Evolutionary conservation across 441 rosid genomes (phyloP).

Genomic region (Kokia cookei): DNA sequence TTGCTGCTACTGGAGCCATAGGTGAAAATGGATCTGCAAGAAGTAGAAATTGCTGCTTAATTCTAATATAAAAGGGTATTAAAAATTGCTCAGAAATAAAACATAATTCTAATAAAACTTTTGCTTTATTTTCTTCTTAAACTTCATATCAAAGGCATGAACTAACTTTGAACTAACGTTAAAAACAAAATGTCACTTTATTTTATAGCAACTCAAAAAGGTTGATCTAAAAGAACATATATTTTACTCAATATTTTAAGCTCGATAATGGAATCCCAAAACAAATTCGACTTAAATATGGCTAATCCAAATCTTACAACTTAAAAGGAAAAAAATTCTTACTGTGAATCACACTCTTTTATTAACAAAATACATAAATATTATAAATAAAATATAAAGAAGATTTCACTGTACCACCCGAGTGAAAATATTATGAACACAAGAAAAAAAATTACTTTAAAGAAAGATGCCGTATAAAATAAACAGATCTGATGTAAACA

Average conservation of each 20-base stretch:
- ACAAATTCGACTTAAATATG: neutral
- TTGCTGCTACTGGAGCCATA: conserved; percentile 54
- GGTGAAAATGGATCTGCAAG: conserved; percentile 28
- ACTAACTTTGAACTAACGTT: neutral
- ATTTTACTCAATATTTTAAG: neutral
- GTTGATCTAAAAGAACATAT: neutral
- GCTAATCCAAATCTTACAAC: neutral
- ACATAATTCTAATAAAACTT: neutral
- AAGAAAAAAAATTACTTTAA: neutral
- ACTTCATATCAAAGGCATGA: neutral
- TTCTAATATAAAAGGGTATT: neutral
- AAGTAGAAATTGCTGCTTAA: neutral
- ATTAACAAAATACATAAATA: neutral
- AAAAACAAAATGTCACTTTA: neutral
- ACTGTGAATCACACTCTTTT: neutral
- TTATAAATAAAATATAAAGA: neutral
- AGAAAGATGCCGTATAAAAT: neutral
- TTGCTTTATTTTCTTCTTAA: neutral
- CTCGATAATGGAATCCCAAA: neutral
- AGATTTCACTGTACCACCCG: neutral
- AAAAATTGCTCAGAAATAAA: neutral
- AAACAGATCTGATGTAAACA: neutral
- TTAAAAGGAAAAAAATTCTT: neutral
- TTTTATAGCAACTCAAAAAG: neutral
- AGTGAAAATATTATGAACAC: neutral